Evolutionary conservation across 805 yeast genomes (phyloP).

Genomic region (Candida xyloterini): DNA sequence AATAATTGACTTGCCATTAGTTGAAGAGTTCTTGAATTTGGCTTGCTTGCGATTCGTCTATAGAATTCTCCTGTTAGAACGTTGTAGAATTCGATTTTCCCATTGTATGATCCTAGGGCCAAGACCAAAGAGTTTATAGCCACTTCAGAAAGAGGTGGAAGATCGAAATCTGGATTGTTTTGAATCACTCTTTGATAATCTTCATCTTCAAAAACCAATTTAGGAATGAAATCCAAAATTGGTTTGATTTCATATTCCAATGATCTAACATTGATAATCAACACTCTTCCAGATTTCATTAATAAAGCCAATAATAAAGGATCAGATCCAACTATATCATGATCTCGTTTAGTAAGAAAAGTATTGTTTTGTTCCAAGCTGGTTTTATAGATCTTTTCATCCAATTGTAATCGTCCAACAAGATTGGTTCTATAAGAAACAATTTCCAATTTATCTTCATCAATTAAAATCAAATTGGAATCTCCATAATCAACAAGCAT

Average conservation of each 20-base stretch:
- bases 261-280: constrained; percentile 42
- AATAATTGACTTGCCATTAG: constrained; percentile 15
- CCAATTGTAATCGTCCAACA: constrained; percentile 8
- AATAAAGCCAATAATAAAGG: constrained; percentile 32
- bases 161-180: constrained; percentile 18
- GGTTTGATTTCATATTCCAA: constrained; percentile 22
- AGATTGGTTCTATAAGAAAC: constrained; percentile 18
- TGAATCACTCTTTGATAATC: constrained; percentile 17
- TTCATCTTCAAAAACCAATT: constrained; percentile 20
- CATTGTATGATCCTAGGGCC: constrained; percentile 42
- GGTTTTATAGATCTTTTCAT: constrained; percentile 20
- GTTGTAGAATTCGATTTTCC: constrained; percentile 41
- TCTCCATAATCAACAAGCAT: constrained; percentile 34
- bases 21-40: constrained; percentile 18
- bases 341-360: constrained; percentile 14
- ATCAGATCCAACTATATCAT: constrained; percentile 29
- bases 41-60: constrained; percentile 28
- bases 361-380: constrained; percentile 25
- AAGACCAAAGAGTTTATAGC: constrained; percentile 29
- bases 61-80: constrained; percentile 40
- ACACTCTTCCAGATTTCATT: constrained; percentile 39
- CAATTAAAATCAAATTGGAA: constrained; percentile 22
- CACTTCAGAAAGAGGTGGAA: constrained; percentile 30
- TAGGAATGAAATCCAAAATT: constrained; percentile 20
- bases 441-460: constrained; percentile 19